Percentiles rank a stretch among this genome's conserved stretches.
phyloP scores from a whole-genome alignment of 257 asterid genomes.

The Euphrasia confusa region DNA sequence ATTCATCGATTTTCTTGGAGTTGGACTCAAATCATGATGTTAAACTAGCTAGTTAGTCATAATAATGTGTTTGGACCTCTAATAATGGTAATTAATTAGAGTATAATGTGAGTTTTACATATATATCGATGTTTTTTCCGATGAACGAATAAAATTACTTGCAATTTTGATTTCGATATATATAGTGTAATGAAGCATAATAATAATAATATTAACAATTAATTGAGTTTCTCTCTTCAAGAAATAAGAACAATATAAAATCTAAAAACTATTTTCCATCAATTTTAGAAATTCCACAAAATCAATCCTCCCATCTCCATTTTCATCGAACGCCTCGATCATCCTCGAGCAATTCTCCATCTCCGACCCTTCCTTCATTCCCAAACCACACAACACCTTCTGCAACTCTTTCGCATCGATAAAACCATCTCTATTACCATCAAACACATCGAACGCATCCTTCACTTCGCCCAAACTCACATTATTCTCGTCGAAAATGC shows the following conservation, averaged over 20 bases:
- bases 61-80: not conserved
- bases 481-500: slow-evolving; percentile 46
- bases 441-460: slow-evolving; percentile 69
- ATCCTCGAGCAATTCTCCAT: slow-evolving; percentile 56
- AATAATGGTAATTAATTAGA: not conserved
- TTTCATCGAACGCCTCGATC: slow-evolving; percentile 57
- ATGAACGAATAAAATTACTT: no score
- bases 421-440: slow-evolving; percentile 63
- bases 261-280: slow-evolving; percentile 31
- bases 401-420: slow-evolving; percentile 73
- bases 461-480: slow-evolving; percentile 45
- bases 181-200: no score
- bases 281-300: slow-evolving; percentile 52
- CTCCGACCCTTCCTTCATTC: slow-evolving; percentile 47
- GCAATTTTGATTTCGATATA: no score
- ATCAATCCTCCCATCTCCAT: slow-evolving; percentile 62
- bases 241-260: not conserved
- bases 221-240: not conserved
- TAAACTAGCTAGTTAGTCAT: not conserved
- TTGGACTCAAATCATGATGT: slow-evolving; percentile 29
- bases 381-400: slow-evolving; percentile 45
- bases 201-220: no score
- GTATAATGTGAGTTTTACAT: no score
- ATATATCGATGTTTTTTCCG: no score
- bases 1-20: slow-evolving; percentile 49